Evolutionary conservation across 495 filamentous ascomycete genomes (phyloP), one percentile per base, ranked within the genome.

Genomic region (Jackrogersella multiformis): DNA sequence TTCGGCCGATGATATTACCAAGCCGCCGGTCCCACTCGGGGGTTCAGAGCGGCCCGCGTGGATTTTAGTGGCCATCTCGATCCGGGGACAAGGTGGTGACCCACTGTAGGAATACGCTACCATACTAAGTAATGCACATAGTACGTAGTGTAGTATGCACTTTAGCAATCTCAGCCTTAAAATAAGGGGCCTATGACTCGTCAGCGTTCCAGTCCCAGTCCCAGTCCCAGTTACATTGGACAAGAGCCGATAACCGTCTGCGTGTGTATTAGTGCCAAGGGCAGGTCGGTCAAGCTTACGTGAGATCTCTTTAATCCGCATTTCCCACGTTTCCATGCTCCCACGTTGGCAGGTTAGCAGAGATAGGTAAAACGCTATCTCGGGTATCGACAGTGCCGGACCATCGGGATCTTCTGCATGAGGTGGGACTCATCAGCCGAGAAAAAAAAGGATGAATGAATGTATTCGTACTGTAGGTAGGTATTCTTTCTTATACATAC

Each of bases 251-350:
- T 23, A 30, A 39, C 36, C 36, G 39, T 24, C 39, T 36, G 26
- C 52, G 16, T 3, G 26, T 30, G 7, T 7, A 4, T 30, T 30
- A 4, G 3, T 30, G 4, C 26, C 26, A 30, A 30, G 26, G 26
- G 26, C 26, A 30, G 39, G 65, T 62, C 58, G 65, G 65, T 58
- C 46, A 69, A 18, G 53, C 59, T 69, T 44, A 69, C 54, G 66
- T 64, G 48, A 56, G 66, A 69, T 16, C 20, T 26, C 32, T 24
- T 21, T 42, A 8, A 28, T 32, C 57, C 23, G 41, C 41, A 44
- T 52, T 57, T 56, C 28, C 51, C 41, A 35, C 42, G 3, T 7
- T 30, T 30, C 26, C 7, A 3, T 7, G 7, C 28, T 64, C 30
- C 54, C 62, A 66, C 28, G 38, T 36, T 45, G 24, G 7, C 26